Evolutionary conservation across 441 rosid genomes (phyloP).

Genomic region (Aquilaria agallochum): DNA sequence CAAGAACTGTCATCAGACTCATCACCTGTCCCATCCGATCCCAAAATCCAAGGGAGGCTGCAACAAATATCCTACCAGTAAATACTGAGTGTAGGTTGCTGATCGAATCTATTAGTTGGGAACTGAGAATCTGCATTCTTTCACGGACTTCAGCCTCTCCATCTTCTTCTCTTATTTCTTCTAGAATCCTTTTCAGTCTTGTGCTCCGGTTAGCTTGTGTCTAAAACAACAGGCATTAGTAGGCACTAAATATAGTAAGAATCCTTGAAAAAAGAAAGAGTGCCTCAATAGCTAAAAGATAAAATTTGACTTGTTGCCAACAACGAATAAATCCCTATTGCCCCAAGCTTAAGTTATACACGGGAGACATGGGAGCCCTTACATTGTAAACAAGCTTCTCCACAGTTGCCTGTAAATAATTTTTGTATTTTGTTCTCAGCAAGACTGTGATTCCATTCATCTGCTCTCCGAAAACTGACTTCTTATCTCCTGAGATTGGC

Average conservation of each 20-base stretch:
- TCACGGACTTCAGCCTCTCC: slow-evolving; percentile 89
- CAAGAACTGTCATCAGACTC: background rate
- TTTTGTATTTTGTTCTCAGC: slow-evolving; percentile 91
- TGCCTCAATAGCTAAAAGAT: no score
- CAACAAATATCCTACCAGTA: slow-evolving; percentile 72
- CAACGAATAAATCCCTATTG: no score
- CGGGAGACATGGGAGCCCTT: slow-evolving; percentile 21
- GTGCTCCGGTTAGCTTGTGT: slow-evolving; percentile 68
- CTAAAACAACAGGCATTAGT: slow-evolving; percentile 31
- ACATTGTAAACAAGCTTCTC: slow-evolving; percentile 88
- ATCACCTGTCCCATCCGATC: slow-evolving; percentile 95
- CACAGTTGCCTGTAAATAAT: slow-evolving; percentile 82
- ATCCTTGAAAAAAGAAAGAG: no score
- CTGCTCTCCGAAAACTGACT: slow-evolving; percentile 79
- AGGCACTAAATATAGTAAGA: no score
- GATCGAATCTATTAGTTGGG: slow-evolving; percentile 66
- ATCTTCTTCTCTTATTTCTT: slow-evolving; percentile 88
- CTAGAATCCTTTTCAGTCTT: slow-evolving; percentile 75
- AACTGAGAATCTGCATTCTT: slow-evolving; percentile 74
- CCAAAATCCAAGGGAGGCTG: slow-evolving; percentile 89
- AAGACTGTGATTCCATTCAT: slow-evolving; percentile 88
- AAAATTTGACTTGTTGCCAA: no score
- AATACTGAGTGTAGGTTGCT: slow-evolving; percentile 81
- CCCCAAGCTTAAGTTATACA: no score
- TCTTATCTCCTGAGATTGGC: slow-evolving; percentile 70